Percentiles rank a stretch among this genome's conserved stretches.
These are phyloP conservation scores for Leccinum boreale DNA, from an alignment of 768 basidiomycete species.

Conservation along the genomic window DNA sequence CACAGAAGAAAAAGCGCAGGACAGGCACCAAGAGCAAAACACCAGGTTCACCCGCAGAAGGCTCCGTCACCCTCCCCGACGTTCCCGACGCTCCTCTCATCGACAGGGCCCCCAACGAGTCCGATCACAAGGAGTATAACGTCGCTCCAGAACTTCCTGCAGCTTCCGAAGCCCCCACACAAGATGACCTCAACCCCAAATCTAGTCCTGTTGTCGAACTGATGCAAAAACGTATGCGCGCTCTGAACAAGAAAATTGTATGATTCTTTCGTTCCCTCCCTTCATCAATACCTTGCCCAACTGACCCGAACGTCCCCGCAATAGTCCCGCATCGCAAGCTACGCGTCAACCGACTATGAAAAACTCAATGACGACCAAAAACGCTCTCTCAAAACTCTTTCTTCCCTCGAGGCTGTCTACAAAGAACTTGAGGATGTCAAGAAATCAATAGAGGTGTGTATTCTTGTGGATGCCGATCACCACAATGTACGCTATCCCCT, in stretches of 20 bases:
- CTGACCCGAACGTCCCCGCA: slow-evolving; percentile 8
- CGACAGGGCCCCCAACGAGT: slow-evolving; percentile 49
- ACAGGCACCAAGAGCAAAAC: slow-evolving; percentile 46
- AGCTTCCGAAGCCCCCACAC: slow-evolving; percentile 36
- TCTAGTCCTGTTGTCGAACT: slow-evolving; percentile 74
- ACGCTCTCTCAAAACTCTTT: slow-evolving; percentile 65
- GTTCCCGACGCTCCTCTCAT: slow-evolving; percentile 41
- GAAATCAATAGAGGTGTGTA: slow-evolving; percentile 81
- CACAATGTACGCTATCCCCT: neutral
- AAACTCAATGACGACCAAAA: slow-evolving; percentile 90
- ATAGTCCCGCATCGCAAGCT: slow-evolving; percentile 71
- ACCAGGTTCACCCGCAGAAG: slow-evolving; percentile 44
- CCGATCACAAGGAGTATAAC: slow-evolving; percentile 45
- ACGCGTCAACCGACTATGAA: slow-evolving; percentile 62
- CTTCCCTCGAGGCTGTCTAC: slow-evolving; percentile 70
- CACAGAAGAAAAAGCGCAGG: slow-evolving; percentile 68
- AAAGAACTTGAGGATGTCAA: slow-evolving; percentile 84
- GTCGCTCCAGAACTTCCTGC: slow-evolving; percentile 46
- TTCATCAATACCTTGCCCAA: slow-evolving; percentile 1
- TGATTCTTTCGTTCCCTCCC: slow-evolving; percentile 26
- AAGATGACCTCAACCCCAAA: slow-evolving; percentile 48
- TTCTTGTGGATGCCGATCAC: slow-evolving; percentile 8
- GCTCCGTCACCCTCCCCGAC: slow-evolving; percentile 40
- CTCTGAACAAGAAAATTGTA: slow-evolving; percentile 82
- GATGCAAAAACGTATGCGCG: slow-evolving; percentile 73